Conservation (phyloP, 2,329 filamentous ascomycete species). For the Ophiostoma pallidulum region DNA sequence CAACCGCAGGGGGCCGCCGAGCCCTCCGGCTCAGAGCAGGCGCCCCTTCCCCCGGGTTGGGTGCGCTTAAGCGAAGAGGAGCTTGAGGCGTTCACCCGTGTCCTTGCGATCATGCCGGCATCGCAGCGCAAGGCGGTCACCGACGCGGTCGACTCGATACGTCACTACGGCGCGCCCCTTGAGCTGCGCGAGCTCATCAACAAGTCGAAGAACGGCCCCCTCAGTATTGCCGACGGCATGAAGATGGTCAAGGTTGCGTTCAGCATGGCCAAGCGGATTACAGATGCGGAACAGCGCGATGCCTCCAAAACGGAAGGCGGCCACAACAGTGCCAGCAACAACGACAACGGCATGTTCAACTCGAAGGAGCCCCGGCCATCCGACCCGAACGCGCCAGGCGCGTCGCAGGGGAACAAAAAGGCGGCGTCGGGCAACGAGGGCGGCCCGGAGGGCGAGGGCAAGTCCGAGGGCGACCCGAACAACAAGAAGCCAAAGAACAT, state of each 20-base stretch:
- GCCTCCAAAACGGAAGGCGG: background rate
- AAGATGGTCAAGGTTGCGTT: constrained; percentile 49
- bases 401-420: constrained; percentile 1
- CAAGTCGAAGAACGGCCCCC: constrained; percentile 46
- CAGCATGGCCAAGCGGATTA: constrained; percentile 40
- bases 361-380: constrained; percentile 18
- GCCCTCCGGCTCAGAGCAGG: too few relatives aligned
- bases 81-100: constrained; percentile 44
- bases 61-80: constrained; percentile 37
- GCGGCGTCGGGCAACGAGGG: constrained; percentile 8
- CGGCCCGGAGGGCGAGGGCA: constrained; percentile 15
- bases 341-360: constrained; percentile 17
- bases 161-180: constrained; percentile 57
- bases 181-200: constrained; percentile 52
- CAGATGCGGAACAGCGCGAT: constrained; percentile 18
- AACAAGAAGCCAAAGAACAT: constrained; percentile 22
- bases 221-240: constrained; percentile 41
- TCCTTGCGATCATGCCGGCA: constrained; percentile 53
- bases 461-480: constrained; percentile 15
- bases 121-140: constrained; percentile 52
- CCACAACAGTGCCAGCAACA: constrained; percentile 12
- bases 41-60: constrained; percentile 36
- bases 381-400: constrained; percentile 1
- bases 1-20: too few relatives aligned
- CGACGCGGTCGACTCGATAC: constrained; percentile 51